Base-by-base conservation (phyloP, 148 eudicot species). In the Euryodendron excelsum region DNA sequence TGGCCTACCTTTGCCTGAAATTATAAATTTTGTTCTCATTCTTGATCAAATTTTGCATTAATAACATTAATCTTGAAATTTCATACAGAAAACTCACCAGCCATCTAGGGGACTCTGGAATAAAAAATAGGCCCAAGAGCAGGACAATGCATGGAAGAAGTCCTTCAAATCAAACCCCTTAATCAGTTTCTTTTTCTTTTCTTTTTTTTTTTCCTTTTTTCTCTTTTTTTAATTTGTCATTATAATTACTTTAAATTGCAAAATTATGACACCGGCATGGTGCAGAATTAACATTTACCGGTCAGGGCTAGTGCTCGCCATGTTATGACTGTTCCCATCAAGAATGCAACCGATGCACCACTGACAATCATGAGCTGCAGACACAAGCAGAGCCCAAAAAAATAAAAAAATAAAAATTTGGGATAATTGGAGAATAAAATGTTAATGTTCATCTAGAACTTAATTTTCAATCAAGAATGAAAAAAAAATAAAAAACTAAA, bases 91-190 rank as follows among this genome's bases (percentile, higher is more conserved):
- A 36, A 23, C 87, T 86, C 37, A 92, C 97, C 89, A 91, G 95
- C 98, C 97, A 94, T 86, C 98, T 87, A 17, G 97, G 98, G 23
- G 98, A 94, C 79, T 94, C 98, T 3, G 98, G 98, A 69, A 94
- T 88, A 69, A 94, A 85, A 78, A 91, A 84, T 6, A 92, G 83
- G 21, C 98, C 97, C n/a, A 74, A 75, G 13, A 94, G 86, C 68
- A 89, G 81, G 50, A 81, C 56, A 28, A 89, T 65, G 85, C 95
- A 92, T 0, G 98, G 98, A 53, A 87, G 18, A 52, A 89, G 50
- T 15, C 95, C 98, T 94, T 76, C 73, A 84, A 69, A 66, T 36
- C 61, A 74, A 66, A 60, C 41, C 67, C 79, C 55, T 5, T 41
- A 41, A 37, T 76, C 55, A 76, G 70, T 33, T 48, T 74, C 21